Evolutionary conservation across 192 early-diverging fungal genomes (phyloP).

Genomic region (Linnemannia exigua): DNA sequence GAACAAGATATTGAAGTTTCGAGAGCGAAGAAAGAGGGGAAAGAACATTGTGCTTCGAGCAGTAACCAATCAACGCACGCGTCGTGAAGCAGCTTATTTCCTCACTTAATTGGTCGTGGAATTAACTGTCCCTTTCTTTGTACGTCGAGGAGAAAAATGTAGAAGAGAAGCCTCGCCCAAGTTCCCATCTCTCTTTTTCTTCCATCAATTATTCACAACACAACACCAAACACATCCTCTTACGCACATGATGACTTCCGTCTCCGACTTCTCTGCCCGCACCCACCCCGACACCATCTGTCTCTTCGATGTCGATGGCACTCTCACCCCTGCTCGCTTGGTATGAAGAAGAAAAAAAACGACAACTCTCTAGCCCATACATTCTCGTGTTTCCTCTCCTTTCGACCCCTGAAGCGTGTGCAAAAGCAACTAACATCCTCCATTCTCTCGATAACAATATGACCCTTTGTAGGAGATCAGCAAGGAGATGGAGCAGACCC

Average conservation of each 20-base stretch:
- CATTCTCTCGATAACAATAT: too few species aligned
- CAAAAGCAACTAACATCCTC: neutral
- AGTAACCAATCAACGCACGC: constrained; percentile 12
- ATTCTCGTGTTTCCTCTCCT: neutral
- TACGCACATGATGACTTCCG: neutral
- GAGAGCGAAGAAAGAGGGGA: neutral
- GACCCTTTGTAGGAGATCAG: constrained; percentile 75
- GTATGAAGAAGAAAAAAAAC: constrained; percentile 70
- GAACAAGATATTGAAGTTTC: neutral
- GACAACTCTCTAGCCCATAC: too few species aligned
- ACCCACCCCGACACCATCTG: constrained; percentile 85
- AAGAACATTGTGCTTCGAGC: neutral
- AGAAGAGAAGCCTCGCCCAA: neutral
- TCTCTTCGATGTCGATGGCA: constrained; percentile 98
- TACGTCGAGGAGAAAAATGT: neutral
- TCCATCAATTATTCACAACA: neutral
- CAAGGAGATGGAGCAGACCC: constrained; percentile 80
- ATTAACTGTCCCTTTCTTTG: neutral
- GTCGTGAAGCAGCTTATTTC: neutral
- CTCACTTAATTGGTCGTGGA: neutral
- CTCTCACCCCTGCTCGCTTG: constrained; percentile 94
- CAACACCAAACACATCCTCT: neutral
- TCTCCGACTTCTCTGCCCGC: constrained; percentile 66
- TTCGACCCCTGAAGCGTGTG: neutral
- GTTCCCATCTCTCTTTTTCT: neutral